Evolutionary conservation across 2,329 filamentous ascomycete species (phyloP).

Genomic region (Juglanconis juglandina): DNA sequence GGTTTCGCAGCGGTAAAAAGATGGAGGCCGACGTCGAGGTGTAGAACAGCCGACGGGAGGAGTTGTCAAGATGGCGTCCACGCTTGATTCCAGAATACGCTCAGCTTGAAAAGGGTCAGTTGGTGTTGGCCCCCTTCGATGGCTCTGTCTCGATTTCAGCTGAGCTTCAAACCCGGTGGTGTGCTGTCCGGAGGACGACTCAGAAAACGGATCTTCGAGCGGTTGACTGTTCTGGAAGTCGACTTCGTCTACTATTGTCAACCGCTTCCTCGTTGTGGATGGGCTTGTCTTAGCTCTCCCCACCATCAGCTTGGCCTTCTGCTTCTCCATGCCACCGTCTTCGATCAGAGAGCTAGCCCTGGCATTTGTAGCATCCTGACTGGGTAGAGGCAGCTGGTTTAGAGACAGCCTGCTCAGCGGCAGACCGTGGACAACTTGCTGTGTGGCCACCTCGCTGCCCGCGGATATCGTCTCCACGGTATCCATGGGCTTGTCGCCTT

Average conservation of each 20-base stretch:
- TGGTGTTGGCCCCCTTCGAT: not conserved
- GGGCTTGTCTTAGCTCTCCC: conserved; percentile 12
- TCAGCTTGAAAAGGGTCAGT: conserved; percentile 34
- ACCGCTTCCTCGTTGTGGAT: conserved; percentile 19
- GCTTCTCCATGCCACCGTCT: conserved; percentile 31
- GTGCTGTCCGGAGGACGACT: conserved; percentile 1
- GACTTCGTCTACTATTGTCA: conserved; percentile 25
- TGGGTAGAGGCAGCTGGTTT: conserved; percentile 23
- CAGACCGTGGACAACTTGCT: not conserved
- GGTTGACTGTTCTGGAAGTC: conserved; percentile 17
- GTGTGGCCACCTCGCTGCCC: not conserved
- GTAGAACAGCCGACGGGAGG: conserved; percentile 22
- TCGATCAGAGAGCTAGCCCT: conserved; percentile 24
- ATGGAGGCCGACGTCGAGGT: conserved; percentile 12
- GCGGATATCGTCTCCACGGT: not conserved
- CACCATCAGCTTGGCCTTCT: conserved; percentile 32
- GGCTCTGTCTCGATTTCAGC: conserved; percentile 10
- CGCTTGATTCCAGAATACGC: conserved; percentile 17
- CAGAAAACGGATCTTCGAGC: conserved; percentile 22
- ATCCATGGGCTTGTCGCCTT: not conserved
- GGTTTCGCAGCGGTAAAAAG: not conserved
- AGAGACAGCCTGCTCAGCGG: not conserved
- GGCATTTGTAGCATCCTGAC: not conserved
- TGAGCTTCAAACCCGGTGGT: conserved; percentile 20
- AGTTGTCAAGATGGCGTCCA: conserved; percentile 20